phyloP scores from a whole-genome alignment of 2,329 filamentous ascomycete species.

The Aaosphaeria arxii region DNA sequence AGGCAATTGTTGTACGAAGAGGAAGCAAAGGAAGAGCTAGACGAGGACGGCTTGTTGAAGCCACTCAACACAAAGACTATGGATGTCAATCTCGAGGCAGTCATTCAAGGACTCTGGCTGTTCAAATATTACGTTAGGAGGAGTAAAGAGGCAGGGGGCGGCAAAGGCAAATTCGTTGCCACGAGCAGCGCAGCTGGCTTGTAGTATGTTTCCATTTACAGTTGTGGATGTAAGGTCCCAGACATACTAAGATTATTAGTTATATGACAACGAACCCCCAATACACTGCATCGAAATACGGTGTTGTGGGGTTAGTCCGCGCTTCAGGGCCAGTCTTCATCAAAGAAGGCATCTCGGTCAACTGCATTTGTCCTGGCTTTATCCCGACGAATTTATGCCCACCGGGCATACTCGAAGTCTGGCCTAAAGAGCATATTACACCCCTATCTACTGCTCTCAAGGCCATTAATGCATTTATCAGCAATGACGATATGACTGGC shows the following conservation, averaged over 20 bases:
- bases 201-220: slow-evolving; percentile 22
- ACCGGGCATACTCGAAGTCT: slow-evolving; percentile 33
- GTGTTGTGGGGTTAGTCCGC: slow-evolving; percentile 39
- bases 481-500: slow-evolving; percentile 33
- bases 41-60: slow-evolving; percentile 35
- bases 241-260: slow-evolving; percentile 5
- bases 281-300: slow-evolving; percentile 44
- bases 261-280: slow-evolving; percentile 35
- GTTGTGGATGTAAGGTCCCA: not conserved
- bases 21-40: slow-evolving; percentile 23
- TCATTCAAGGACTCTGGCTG: slow-evolving; percentile 42
- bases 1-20: slow-evolving; percentile 36
- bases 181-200: slow-evolving; percentile 38
- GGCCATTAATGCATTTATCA: slow-evolving; percentile 38
- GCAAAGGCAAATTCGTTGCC: slow-evolving; percentile 37
- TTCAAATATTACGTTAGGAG: slow-evolving; percentile 42
- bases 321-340: slow-evolving; percentile 32
- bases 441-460: slow-evolving; percentile 40
- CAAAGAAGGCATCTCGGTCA: slow-evolving; percentile 36
- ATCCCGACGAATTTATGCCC: slow-evolving; percentile 40
- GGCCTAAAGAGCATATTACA: slow-evolving; percentile 40
- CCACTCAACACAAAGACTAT: slow-evolving; percentile 38
- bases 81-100: slow-evolving; percentile 40
- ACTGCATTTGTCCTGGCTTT: slow-evolving; percentile 41
- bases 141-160: slow-evolving; percentile 34